Base-by-base conservation (phyloP, 768 basidiomycete species). In the Xanthoconium purpureum region DNA sequence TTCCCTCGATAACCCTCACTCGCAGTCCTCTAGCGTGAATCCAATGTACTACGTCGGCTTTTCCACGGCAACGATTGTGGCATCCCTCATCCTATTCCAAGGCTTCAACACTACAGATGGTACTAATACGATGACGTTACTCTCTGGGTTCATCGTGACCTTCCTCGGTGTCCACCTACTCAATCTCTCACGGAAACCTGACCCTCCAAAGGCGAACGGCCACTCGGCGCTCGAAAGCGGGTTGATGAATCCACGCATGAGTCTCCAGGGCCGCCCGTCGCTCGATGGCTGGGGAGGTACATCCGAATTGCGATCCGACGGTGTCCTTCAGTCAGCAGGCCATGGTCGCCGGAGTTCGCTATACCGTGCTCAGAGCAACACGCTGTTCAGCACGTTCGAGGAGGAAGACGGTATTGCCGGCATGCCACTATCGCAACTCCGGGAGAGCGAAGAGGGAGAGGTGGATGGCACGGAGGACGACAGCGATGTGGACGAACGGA, bases 11-110 rank as follows among this genome's bases (percentile, higher is more conserved):
- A 14, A 17, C 50, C 32, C 56, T 53, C 38, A 56, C 20, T 10
- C 24, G 43, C 33, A 2, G 10, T 42, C 35, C 24, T 18, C 51
- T 61, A 96, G 94, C 47, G 95, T 98, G 50, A 98, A 98, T 71
- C 96, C 95, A 0, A 89, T 97, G 78, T 98, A 98, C 75, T 98
- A 94, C 67, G 96, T 98, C 71, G 88, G 91, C 71, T 99, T 99
- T 77, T 92, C 93, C 17, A 90, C 91, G 3, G 88, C 89, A 6
- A 98, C 95, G 46, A 89, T 96, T 67, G 78, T 97, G 42, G 94
- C 97, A 0, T 97, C 94, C 58, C 82, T 97, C 57, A 96, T 99
- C 64, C 82, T 99, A 58, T 98, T 98, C 81, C 90, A 94, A 77
- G 97, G 97, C 0, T 89, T 98, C 78, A 94, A 98, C 75, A 98